Evolutionary conservation across 371 early-diverging fungal genomes (phyloP), one percentile per base, ranked within the genome.

Genomic region (Phascolomyces articulosus): DNA sequence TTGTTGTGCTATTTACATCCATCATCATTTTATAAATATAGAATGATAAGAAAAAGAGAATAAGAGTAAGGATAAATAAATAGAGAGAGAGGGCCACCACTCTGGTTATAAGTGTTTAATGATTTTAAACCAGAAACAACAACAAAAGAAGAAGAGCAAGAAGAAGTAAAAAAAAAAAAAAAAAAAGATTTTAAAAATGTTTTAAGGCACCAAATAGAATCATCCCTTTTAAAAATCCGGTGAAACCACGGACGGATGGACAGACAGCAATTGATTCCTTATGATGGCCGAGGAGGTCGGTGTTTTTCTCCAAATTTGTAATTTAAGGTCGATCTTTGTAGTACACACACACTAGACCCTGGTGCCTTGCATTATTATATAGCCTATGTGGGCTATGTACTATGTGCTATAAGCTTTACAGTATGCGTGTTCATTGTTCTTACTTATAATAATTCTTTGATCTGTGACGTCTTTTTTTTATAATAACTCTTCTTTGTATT

Each of bases 1-100:
- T 20, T 44, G 60, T 59, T 21, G 28, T 40, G 23, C 47, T 47
- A 41, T 41, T 59, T 44, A 59, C 60, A 47, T 47, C 60, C 60
- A 59, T 24, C 28, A 59, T 59, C 11, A 34, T 34, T 34, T 34
- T 34, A 9, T 6, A 9, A 9, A 47, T 47, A 16, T n/a, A 16
- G 16, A 47, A 47, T 47, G 21, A n/a, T 13, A 9, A 47, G 6
- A 20, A 47, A n/a, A 20, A 16, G 6, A 6, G 16, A 47, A 47
- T 20, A 47, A 47, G 16, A 20, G 8, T 13, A n/a, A n/a, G n/a
- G n/a, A n/a, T n/a, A n/a, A n/a, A n/a, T n/a, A n/a, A n/a, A n/a
- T n/a, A n/a, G n/a, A n/a, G n/a, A 47, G 16, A 47, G 47, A 47
- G 47, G 47, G 34, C 9, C 6, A 34, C 34, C 34, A 34, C 34